Evolutionary conservation across 441 rosid species (phyloP), one percentile per base, ranked within the genome.

Genomic region (Daphne laureola): DNA sequence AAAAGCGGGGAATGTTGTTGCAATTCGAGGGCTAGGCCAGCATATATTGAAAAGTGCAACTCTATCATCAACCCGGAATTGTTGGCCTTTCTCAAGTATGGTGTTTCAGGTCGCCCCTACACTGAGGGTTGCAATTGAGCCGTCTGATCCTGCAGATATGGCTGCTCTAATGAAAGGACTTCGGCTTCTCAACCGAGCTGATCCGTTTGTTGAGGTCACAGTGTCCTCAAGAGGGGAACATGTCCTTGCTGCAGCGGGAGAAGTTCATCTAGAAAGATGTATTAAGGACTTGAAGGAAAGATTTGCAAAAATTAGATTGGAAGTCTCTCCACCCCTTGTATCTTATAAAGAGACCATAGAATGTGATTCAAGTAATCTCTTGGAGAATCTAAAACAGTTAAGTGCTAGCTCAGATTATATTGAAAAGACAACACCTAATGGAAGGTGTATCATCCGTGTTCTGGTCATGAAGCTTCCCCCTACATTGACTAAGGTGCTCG

Each of bases 11-110:
- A 81, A 84, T 67, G 54, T 92, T 60, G 96, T 92, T 46, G 97
- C 98, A 1, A 89, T 92, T 61, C 80, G 77, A 57, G 97, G 98
- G 38, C 98, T 92, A 13, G 96, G 96, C 66, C 96, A 84, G 57
- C 86, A 89, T 72, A 84, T 92, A 71, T 68, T 90, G 62, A 92
- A 92, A 71, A 82, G 80, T 72, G 97, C 98, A 40, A 92, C 97
- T 48, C 85, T 89, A 53, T 80, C 97, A 14, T 82, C 97, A 16
- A 89, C 88, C 3, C 73, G 73, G 74, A 84, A 82, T 73, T 86
- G 86, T 64, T 92, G 97, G 96, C 97, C 98, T 48, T 78, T 92
- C 73, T 84, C 97, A 16, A 84, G 88, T 75, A 89, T 92, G 98
- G 78, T 67, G 43, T 92, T 82, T 73, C 98, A 92, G 68, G 97